Conservation (phyloP, 805 yeast species). For the Maudiozyma serrabonitensis region DNA sequence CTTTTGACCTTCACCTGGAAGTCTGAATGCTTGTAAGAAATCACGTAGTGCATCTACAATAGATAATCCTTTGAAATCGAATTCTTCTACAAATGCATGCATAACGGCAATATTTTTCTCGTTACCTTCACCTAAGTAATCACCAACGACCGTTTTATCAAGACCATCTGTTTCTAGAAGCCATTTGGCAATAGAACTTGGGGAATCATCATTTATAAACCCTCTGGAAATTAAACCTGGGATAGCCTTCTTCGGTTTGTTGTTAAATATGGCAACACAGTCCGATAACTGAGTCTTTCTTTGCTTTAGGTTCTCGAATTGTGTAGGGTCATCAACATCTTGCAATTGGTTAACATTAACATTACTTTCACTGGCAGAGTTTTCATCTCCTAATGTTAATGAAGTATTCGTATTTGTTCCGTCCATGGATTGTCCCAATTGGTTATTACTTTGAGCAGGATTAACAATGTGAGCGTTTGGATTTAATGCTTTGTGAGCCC, state of each 20-base stretch:
- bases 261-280: slow-evolving; percentile 71
- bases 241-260: slow-evolving; percentile 76
- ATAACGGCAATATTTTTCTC: slow-evolving; percentile 67
- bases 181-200: slow-evolving; percentile 65
- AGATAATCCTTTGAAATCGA: slow-evolving; percentile 59
- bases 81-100: slow-evolving; percentile 87
- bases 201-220: slow-evolving; percentile 51
- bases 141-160: slow-evolving; percentile 81
- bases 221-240: slow-evolving; percentile 49
- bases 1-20: slow-evolving; percentile 98
- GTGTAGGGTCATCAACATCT: slow-evolving; percentile 63
- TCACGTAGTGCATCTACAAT: slow-evolving; percentile 82
- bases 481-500: slow-evolving; percentile 66
- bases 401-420: slow-evolving; percentile 12
- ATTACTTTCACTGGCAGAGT: slow-evolving; percentile 11
- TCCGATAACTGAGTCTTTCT: slow-evolving; percentile 74
- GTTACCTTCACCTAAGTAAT: slow-evolving; percentile 83
- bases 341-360: slow-evolving; percentile 10
- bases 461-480: slow-evolving; percentile 10
- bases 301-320: slow-evolving; percentile 76
- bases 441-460: slow-evolving; percentile 2
- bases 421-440: slow-evolving; percentile 12
- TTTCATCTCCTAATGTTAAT: slow-evolving; percentile 5
- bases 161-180: slow-evolving; percentile 64
- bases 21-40: slow-evolving; percentile 78